These are phyloP conservation scores for Amniculicola lignicola DNA, from an alignment of 495 filamentous ascomycete species.

Conservation along the genomic window DNA sequence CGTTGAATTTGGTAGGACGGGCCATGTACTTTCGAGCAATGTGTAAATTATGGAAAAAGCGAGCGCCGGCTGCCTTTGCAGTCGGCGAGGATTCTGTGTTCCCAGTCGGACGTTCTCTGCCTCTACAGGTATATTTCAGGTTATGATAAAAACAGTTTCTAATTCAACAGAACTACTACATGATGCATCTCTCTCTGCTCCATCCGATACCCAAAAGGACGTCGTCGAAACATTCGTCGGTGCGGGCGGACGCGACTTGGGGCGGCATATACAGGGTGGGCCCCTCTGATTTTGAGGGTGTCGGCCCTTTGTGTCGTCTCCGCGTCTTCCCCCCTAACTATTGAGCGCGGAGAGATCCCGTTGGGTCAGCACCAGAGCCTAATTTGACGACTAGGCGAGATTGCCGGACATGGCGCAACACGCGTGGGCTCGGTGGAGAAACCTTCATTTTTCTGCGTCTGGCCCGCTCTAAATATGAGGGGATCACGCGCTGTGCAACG, in stretches of 20 bases:
- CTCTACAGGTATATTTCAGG: constrained; percentile 17
- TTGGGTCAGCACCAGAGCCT: too few relatives aligned
- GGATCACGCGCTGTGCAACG: background rate
- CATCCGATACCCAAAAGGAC: background rate
- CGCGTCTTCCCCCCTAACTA: too few relatives aligned
- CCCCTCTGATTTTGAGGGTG: too few relatives aligned
- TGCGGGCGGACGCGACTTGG: background rate
- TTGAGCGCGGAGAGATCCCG: background rate
- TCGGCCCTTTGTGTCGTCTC: too few relatives aligned
- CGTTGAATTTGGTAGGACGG: constrained; percentile 11
- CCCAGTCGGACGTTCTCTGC: constrained; percentile 9
- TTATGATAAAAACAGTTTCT: constrained; percentile 28
- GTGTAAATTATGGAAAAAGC: constrained; percentile 35
- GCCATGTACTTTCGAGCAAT: constrained; percentile 28
- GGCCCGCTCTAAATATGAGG: background rate
- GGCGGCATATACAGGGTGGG: background rate
- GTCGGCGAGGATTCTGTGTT: constrained; percentile 19
- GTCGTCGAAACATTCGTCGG: background rate
- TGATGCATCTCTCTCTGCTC: background rate
- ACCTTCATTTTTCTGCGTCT: too few relatives aligned
- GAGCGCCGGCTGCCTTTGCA: constrained; percentile 18
- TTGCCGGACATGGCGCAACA: background rate
- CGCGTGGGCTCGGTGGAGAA: too few relatives aligned
- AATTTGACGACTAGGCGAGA: constrained; percentile 22
- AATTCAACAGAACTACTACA: constrained; percentile 2